Evolutionary conservation across 1,139 yeast species (phyloP).

Genomic region (Zhuliangozyma parablackwelliae): DNA sequence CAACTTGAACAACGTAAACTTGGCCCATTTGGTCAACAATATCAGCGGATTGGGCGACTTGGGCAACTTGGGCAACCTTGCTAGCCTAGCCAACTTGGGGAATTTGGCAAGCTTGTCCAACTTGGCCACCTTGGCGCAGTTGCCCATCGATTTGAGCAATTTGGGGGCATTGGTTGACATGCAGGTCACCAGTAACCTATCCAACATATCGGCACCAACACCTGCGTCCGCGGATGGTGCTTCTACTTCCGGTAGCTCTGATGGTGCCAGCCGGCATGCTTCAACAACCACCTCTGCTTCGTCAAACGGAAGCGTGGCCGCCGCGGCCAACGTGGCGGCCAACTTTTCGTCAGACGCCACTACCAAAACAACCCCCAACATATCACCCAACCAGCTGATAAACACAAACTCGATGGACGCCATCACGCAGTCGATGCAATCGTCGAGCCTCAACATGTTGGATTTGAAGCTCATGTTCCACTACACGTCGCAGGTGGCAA

Average conservation of each 20-base stretch:
- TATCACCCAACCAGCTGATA: conserved; percentile 22
- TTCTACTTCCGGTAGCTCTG: neutral
- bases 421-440: conserved; percentile 15
- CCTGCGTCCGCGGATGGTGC: conserved; percentile 2
- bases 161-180: conserved; percentile 28
- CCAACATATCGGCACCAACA: neutral
- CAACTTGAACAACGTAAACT: conserved; percentile 40
- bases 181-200: conserved; percentile 10
- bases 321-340: conserved; percentile 9
- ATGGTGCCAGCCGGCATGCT: neutral
- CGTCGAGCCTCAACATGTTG: conserved; percentile 54
- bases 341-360: neutral
- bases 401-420: conserved; percentile 1
- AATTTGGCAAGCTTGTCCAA: conserved; percentile 38
- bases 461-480: conserved; percentile 84
- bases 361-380: conserved; percentile 16
- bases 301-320: neutral
- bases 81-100: conserved; percentile 32
- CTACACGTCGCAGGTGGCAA: conserved; percentile 79
- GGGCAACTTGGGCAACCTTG: conserved; percentile 12
- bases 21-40: conserved; percentile 43
- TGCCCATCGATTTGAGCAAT: conserved; percentile 39
- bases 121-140: conserved; percentile 42
- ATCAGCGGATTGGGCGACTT: conserved; percentile 22
- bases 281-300: conserved; percentile 1